Percentiles rank a stretch among this genome's conserved stretches.
Conservation (phyloP, 257 asterid species). For the Penstemon newberryi region DNA sequence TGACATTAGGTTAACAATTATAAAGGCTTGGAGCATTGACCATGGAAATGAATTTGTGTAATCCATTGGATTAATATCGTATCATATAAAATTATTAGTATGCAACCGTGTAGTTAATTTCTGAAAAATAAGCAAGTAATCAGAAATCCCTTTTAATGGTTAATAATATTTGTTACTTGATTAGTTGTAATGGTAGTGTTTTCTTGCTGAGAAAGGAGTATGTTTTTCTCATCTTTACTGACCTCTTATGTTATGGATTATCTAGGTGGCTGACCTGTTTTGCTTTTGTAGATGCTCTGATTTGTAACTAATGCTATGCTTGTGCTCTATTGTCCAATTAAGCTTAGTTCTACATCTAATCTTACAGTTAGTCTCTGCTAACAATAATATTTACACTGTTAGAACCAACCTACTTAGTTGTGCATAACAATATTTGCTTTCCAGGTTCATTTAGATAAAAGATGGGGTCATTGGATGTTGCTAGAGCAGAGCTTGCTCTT, state of each 20-base stretch:
- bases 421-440: constrained; percentile 19
- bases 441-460: constrained; percentile 39
- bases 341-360: background rate
- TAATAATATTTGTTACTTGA: background rate
- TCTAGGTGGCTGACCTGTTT: too few species aligned
- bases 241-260: too few species aligned
- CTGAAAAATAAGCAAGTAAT: background rate
- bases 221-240: too few species aligned
- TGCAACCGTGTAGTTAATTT: background rate
- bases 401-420: background rate
- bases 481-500: constrained; percentile 91
- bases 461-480: constrained; percentile 78
- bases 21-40: constrained; percentile 8
- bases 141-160: background rate
- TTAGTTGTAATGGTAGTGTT: background rate
- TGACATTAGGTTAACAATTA: background rate
- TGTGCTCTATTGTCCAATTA: too few species aligned
- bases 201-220: too few species aligned
- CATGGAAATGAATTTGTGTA: background rate
- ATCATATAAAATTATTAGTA: too few species aligned
- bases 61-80: too few species aligned
- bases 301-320: too few species aligned
- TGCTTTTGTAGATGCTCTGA: too few species aligned
- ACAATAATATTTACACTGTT: background rate
- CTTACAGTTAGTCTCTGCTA: background rate